Percentiles rank a stretch among this genome's conserved stretches.
phyloP scores from a whole-genome alignment of 345 rosid genomes.

The Lepidium sativum region DNA sequence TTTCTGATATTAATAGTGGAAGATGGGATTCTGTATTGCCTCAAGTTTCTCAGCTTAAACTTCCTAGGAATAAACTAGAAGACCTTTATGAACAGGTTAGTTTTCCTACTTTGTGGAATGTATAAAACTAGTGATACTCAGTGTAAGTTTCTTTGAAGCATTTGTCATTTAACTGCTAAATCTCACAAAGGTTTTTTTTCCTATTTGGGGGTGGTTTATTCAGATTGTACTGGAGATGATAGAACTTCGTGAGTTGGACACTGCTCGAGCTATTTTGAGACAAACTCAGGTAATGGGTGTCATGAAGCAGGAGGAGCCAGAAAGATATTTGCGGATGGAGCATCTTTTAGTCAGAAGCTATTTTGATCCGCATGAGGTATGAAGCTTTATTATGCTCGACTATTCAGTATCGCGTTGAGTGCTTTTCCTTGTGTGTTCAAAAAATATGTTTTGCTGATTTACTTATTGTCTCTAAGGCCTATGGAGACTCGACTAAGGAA shows the following conservation, averaged over 20 bases:
- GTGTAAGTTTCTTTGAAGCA: not conserved
- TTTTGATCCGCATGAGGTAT: conserved; percentile 93
- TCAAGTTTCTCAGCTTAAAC: conserved; percentile 91
- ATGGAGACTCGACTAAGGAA: conserved; percentile 91
- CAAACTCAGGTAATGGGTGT: conserved; percentile 99
- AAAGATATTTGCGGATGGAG: conserved; percentile 86
- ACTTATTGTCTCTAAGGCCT: conserved; percentile 47
- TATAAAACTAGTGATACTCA: not conserved
- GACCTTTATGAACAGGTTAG: conserved; percentile 89
- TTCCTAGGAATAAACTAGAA: conserved; percentile 80
- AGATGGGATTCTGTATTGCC: conserved; percentile 94
- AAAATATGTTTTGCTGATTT: conserved; percentile 13
- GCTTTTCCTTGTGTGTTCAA: not conserved
- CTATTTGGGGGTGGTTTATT: conserved; percentile 1
- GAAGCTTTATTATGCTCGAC: conserved; percentile 2
- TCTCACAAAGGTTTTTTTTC: not conserved
- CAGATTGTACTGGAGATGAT: conserved; percentile 98
- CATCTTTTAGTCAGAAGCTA: conserved; percentile 93
- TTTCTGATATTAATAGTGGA: conserved; percentile 79
- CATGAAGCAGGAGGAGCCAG: conserved; percentile 99
- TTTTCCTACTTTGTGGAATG: not conserved
- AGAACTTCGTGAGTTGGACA: conserved; percentile 88
- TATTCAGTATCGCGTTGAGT: not conserved
- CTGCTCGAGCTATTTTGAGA: conserved; percentile 91
- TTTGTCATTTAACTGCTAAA: not conserved